Conservation (phyloP, 371 early-diverging fungal species). For the Fennellomyces sp. region DNA sequence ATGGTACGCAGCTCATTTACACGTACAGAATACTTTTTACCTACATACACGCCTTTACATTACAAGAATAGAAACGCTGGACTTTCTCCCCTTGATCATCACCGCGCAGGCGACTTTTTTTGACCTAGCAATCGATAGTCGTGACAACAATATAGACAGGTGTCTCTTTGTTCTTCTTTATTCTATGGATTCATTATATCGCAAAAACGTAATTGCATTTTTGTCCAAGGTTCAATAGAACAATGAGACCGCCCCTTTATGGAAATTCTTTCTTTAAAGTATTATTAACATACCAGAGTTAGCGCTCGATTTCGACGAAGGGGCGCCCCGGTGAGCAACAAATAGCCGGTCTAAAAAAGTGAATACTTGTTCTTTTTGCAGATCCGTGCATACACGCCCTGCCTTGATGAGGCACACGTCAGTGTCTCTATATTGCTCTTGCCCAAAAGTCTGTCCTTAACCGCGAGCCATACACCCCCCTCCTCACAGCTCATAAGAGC, state of each 20-base stretch:
- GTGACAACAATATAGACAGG: slow-evolving; percentile 1
- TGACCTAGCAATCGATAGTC: not conserved
- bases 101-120: not conserved
- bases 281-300: too few species aligned
- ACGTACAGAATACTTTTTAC: not conserved
- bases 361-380: not conserved
- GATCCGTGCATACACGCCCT: not conserved
- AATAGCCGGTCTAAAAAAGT: too few species aligned
- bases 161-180: not conserved
- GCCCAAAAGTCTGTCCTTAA: too few species aligned
- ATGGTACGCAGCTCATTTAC: not conserved
- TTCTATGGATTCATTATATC: too few species aligned
- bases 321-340: too few species aligned
- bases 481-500: too few species aligned
- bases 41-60: not conserved
- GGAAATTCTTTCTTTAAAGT: too few species aligned
- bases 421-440: not conserved
- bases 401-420: not conserved
- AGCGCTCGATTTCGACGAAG: too few species aligned
- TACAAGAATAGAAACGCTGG: not conserved
- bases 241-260: too few species aligned
- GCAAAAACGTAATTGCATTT: too few species aligned
- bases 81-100: slow-evolving; percentile 4
- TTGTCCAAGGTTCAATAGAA: too few species aligned
- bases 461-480: too few species aligned